phyloP scores from a whole-genome alignment of 2,329 filamentous ascomycete species.

The Alternaria dauci region DNA sequence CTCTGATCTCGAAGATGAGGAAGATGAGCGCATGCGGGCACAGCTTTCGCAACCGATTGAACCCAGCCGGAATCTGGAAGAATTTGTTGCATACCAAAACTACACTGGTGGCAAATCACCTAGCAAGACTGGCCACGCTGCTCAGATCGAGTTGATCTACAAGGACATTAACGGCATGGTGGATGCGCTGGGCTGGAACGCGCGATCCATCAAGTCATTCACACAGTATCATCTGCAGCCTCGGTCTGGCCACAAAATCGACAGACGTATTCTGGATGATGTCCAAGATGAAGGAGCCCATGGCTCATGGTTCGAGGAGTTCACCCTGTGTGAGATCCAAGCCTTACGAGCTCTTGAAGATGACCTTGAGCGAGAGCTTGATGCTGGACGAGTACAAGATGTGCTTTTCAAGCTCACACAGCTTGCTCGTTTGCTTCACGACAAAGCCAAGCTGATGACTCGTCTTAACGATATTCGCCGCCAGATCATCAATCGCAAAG shows the following conservation, averaged over 20 bases:
- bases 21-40: conserved; percentile 72
- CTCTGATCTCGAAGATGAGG: conserved; percentile 59
- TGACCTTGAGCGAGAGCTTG: conserved; percentile 70
- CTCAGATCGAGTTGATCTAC: conserved; percentile 65
- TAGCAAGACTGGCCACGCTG: conserved; percentile 54
- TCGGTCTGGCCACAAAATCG: conserved; percentile 62
- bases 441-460: conserved; percentile 71
- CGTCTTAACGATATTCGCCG: conserved; percentile 82
- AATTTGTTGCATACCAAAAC: conserved; percentile 69
- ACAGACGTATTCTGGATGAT: conserved; percentile 69
- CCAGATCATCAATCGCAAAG: conserved; percentile 73
- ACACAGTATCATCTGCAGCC: conserved; percentile 68
- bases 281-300: conserved; percentile 48
- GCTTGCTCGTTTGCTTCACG: conserved; percentile 72
- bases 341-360: conserved; percentile 69
- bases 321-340: conserved; percentile 78
- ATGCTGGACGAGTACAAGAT: conserved; percentile 72
- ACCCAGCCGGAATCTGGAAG: conserved; percentile 69
- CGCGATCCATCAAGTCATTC: conserved; percentile 68
- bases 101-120: conserved; percentile 50
- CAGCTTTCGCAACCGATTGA: conserved; percentile 68
- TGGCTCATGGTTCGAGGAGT: conserved; percentile 65
- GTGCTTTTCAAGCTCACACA: conserved; percentile 73
- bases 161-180: conserved; percentile 93
- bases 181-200: conserved; percentile 87